Conservation (phyloP, 768 basidiomycete genomes). For the Phlegmacium glaucopus region DNA sequence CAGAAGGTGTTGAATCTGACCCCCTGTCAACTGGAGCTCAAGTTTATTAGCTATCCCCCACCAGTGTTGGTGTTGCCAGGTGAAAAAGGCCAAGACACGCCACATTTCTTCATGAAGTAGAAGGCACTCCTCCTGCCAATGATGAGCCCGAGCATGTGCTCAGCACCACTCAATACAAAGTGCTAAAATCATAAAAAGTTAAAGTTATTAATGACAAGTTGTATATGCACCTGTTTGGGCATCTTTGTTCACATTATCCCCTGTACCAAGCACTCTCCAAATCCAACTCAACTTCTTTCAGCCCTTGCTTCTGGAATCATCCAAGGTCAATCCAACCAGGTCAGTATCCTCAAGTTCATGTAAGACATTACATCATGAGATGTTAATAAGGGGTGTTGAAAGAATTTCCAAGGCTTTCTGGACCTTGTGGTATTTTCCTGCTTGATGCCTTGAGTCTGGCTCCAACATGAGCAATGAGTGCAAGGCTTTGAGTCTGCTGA, state of each 20-base stretch:
- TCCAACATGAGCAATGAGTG: constrained; percentile 13
- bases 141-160: constrained; percentile 20
- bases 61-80: constrained; percentile 18
- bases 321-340: constrained; percentile 9
- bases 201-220: background rate
- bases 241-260: constrained; percentile 1
- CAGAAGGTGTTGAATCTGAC: background rate
- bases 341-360: constrained; percentile 10
- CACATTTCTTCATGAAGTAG: constrained; percentile 33
- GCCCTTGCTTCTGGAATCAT: background rate
- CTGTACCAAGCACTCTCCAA: constrained; percentile 12
- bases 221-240: constrained; percentile 7
- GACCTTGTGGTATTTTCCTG: constrained; percentile 12
- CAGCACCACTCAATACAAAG: constrained; percentile 26
- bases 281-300: constrained; percentile 17
- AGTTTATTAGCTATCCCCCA: background rate
- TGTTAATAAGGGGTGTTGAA: background rate
- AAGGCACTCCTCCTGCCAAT: constrained; percentile 31
- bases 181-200: constrained; percentile 8
- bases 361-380: constrained; percentile 7
- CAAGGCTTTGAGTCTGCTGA: constrained; percentile 18
- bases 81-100: constrained; percentile 11
- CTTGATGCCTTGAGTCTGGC: constrained; percentile 8
- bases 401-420: constrained; percentile 1
- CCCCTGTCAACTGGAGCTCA: background rate